phyloP scores from a whole-genome alignment of 305 asterid genomes.

The Coffea humblotiana region DNA sequence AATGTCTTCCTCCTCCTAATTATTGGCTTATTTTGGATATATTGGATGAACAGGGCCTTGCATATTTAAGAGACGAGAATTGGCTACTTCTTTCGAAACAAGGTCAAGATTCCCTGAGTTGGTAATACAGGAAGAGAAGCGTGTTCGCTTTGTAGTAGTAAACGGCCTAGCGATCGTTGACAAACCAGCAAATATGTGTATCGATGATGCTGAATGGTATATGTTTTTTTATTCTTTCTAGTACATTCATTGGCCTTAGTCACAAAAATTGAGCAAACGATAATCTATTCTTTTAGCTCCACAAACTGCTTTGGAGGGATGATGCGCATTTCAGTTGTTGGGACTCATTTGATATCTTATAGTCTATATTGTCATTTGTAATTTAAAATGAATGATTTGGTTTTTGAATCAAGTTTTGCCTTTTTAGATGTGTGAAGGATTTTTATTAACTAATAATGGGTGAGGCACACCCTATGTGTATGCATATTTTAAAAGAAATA shows the following conservation, averaged over 20 bases:
- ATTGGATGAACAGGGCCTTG: constrained; percentile 55
- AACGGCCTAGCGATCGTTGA: constrained; percentile 87
- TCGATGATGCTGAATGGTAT: constrained; percentile 92
- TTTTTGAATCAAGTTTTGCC: background rate
- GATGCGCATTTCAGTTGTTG: background rate
- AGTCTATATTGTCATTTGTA: background rate
- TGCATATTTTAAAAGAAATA: too few relatives aligned
- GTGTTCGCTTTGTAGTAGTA: constrained; percentile 95
- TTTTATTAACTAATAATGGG: background rate
- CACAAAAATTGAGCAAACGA: background rate
- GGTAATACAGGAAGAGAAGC: constrained; percentile 96
- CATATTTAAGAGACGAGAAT: constrained; percentile 79
- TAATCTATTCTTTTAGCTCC: background rate
- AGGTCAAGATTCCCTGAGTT: constrained; percentile 95
- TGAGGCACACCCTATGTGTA: too few relatives aligned
- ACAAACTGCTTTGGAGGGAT: background rate
- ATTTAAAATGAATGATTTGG: background rate
- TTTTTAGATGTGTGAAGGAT: background rate
- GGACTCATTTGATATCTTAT: background rate
- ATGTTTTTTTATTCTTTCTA: constrained; percentile 25
- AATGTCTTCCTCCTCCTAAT: background rate
- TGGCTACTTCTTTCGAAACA: constrained; percentile 94
- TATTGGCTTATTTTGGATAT: constrained; percentile 22
- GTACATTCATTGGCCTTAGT: background rate
- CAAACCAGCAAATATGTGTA: constrained; percentile 66